These are phyloP conservation scores for Colletotrichum sp. DNA, from an alignment of 2,329 filamentous ascomycete genomes.

Conservation along the genomic window DNA sequence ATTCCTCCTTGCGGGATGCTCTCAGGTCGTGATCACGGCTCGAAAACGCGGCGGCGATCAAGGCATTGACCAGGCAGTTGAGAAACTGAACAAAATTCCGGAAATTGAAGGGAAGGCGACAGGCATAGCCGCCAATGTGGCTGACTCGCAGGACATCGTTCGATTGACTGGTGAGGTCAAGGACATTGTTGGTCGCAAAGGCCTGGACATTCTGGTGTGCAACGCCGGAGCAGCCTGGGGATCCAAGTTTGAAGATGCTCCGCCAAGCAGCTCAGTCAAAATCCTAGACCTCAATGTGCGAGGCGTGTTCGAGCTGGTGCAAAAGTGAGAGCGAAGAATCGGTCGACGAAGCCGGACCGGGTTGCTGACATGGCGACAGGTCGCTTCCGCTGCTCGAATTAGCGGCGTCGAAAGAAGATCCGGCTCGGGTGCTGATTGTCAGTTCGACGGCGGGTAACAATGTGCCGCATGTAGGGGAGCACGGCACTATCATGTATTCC, in stretches of 20 bases:
- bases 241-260: slow-evolving; percentile 65
- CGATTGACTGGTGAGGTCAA: slow-evolving; percentile 61
- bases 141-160: slow-evolving; percentile 65
- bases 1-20: slow-evolving; percentile 72
- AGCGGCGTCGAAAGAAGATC: slow-evolving; percentile 40
- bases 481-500: slow-evolving; percentile 70
- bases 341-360: not conserved
- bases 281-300: slow-evolving; percentile 76
- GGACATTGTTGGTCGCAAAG: slow-evolving; percentile 59
- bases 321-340: slow-evolving; percentile 47
- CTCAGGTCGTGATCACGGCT: slow-evolving; percentile 75
- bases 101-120: slow-evolving; percentile 63
- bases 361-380: slow-evolving; percentile 12
- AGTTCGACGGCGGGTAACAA: slow-evolving; percentile 70
- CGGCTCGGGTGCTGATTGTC: slow-evolving; percentile 69
- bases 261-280: slow-evolving; percentile 66
- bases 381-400: slow-evolving; percentile 50
- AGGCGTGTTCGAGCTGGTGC: slow-evolving; percentile 71
- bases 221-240: slow-evolving; percentile 78
- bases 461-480: slow-evolving; percentile 62
- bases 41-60: slow-evolving; percentile 68
- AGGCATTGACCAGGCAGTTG: slow-evolving; percentile 62
- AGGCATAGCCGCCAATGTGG: slow-evolving; percentile 69
- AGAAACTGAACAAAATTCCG: slow-evolving; percentile 67
- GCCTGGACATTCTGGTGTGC: slow-evolving; percentile 70